A percentile compares a stretch with the other conserved stretches of the same genome.
These are phyloP conservation scores for Rhizopogon vesiculosus DNA, from an alignment of 768 basidiomycete genomes.

Conservation along the genomic window DNA sequence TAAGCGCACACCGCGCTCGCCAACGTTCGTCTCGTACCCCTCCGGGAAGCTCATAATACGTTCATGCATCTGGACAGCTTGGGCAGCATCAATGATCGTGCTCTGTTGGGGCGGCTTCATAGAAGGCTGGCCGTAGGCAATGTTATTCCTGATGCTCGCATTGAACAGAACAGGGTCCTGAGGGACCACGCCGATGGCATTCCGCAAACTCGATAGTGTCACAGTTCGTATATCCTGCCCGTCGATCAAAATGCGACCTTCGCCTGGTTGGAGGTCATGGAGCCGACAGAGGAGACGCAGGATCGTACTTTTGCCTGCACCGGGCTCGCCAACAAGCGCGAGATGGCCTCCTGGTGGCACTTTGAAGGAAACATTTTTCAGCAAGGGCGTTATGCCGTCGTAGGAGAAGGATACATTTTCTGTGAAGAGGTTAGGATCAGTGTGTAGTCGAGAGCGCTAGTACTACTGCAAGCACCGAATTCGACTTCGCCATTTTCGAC, in stretches of 20 bases:
- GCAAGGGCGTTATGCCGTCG: slow-evolving; percentile 60
- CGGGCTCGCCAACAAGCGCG: slow-evolving; percentile 84
- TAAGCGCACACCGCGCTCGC: slow-evolving; percentile 80
- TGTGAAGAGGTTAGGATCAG: slow-evolving; percentile 18
- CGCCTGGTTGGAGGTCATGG: slow-evolving; percentile 80
- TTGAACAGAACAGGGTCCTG: slow-evolving; percentile 56
- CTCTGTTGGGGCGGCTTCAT: slow-evolving; percentile 63
- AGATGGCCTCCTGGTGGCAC: slow-evolving; percentile 84
- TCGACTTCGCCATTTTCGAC: slow-evolving; percentile 77
- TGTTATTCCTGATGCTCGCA: slow-evolving; percentile 65
- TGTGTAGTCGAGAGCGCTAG: too few species aligned
- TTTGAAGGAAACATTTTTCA: slow-evolving; percentile 69
- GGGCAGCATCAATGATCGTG: slow-evolving; percentile 55
- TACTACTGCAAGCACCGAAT: slow-evolving; percentile 44
- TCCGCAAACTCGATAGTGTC: slow-evolving; percentile 73
- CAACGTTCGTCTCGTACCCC: slow-evolving; percentile 79
- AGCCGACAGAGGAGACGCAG: slow-evolving; percentile 85
- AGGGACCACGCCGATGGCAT: slow-evolving; percentile 85
- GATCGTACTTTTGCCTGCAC: slow-evolving; percentile 79
- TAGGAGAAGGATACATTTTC: slow-evolving; percentile 88
- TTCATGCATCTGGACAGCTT: slow-evolving; percentile 84
- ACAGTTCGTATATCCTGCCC: slow-evolving; percentile 85
- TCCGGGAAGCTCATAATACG: slow-evolving; percentile 81
- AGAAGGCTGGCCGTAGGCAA: slow-evolving; percentile 41
- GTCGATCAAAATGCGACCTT: slow-evolving; percentile 78